Conservation (phyloP, 352 stramenopile genomes). For the Pythium diclinum region DNA sequence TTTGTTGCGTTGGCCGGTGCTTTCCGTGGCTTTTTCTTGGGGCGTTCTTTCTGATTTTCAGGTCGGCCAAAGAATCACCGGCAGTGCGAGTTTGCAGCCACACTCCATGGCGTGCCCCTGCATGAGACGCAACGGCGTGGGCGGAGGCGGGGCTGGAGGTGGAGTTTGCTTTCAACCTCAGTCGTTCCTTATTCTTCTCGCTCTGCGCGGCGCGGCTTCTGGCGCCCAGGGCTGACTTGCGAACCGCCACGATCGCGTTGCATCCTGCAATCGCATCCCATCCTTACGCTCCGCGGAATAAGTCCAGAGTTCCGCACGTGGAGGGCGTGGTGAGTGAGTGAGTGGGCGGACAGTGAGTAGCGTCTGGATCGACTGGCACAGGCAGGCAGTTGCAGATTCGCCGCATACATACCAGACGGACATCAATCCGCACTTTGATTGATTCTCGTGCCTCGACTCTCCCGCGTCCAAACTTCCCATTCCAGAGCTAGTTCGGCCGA, state of each 20-base stretch:
- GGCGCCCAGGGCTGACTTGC: not conserved
- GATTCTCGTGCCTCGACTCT: not conserved
- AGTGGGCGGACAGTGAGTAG: not conserved
- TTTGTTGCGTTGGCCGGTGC: not conserved
- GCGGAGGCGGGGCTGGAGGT: not conserved
- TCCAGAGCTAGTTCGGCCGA: too few species aligned
- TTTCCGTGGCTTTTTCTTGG: constrained; percentile 12
- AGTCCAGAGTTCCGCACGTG: not conserved
- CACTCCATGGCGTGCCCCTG: constrained; percentile 3
- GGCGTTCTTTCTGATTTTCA: constrained; percentile 23
- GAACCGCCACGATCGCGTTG: constrained; percentile 17
- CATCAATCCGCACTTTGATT: not conserved
- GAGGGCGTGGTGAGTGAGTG: not conserved
- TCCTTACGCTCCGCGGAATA: constrained; percentile 17
- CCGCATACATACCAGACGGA: not conserved
- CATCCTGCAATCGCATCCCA: constrained; percentile 6
- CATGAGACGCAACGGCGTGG: constrained; percentile 14
- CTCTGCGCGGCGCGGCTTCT: constrained; percentile 13
- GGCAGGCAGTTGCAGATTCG: constrained; percentile 16
- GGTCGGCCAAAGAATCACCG: constrained; percentile 6
- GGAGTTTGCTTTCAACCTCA: not conserved
- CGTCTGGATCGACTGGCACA: not conserved
- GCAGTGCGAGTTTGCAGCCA: not conserved
- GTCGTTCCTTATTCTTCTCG: constrained; percentile 9
- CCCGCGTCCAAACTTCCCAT: not conserved